phyloP scores from a whole-genome alignment of 441 rosid genomes.

The Sinapis alba region DNA sequence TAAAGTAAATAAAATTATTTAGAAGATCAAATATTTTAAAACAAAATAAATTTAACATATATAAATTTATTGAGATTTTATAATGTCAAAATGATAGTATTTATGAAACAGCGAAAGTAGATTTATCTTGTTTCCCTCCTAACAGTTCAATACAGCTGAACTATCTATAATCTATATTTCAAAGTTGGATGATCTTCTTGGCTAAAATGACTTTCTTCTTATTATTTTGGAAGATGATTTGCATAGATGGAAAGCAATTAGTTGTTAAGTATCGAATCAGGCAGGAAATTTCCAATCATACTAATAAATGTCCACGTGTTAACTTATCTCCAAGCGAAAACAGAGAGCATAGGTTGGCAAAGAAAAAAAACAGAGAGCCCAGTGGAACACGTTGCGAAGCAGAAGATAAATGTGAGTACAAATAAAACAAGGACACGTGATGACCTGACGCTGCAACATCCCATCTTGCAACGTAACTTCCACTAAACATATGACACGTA shows the following conservation, averaged over 20 bases:
- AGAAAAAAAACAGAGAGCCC: background rate
- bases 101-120: too few relatives aligned
- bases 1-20: too few relatives aligned
- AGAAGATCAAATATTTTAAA: too few relatives aligned
- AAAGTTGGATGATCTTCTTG: background rate
- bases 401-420: slow-evolving; percentile 7
- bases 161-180: background rate
- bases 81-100: too few relatives aligned
- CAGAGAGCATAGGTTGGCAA: background rate
- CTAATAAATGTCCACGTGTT: slow-evolving; percentile 1
- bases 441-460: slow-evolving; percentile 23
- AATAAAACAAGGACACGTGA: slow-evolving; percentile 25
- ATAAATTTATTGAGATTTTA: too few relatives aligned
- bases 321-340: background rate
- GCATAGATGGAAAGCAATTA: background rate
- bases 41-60: too few relatives aligned
- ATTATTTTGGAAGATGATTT: background rate
- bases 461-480: background rate
- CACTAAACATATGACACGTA: slow-evolving; percentile 25
- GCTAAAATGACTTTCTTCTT: background rate
- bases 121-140: background rate
- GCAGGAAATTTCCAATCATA: background rate
- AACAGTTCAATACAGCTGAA: background rate
- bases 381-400: slow-evolving; percentile 7
- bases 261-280: background rate